Evolutionary conservation across 2,329 filamentous ascomycete genomes (phyloP), one percentile per base, ranked within the genome.

Genomic region (Paraphoma sp.): DNA sequence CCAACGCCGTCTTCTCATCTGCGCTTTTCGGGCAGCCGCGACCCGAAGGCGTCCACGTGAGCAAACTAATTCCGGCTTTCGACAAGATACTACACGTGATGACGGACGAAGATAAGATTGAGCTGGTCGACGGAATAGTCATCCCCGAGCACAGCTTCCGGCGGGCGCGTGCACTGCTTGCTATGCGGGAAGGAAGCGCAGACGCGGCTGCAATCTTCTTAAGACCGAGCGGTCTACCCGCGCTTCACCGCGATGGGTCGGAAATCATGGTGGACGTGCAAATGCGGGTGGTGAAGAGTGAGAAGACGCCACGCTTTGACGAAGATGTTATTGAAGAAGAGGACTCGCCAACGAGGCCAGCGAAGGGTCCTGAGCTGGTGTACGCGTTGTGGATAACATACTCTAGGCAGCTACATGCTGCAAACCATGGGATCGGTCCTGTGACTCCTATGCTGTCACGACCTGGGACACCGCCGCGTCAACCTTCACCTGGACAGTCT

Each of bases 341-440:
- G 45, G 72, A 79, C 57, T 73, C 28, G 70, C 73, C 47, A 69
- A 75, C 64, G n/a, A 70, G 80, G 8, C 82, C 85, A n/a, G 76
- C 83, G 10, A 76, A 81, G 79, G 14, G 54, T 30, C 60, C 68
- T 18, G 93, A 97, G 74, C 85, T 96, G 60, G 93, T 98, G 0
- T 98, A 93, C 79, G 95, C 95, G 10, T 80, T 99, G 30, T 99
- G 95, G 95, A 90, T 99, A 64, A 98, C 94, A 1, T 99, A 98
- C 74, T 98, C 94, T 16, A 86, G 93, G 60, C 92, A 97, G 70
- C 83, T 98, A 11, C 95, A 99, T 74, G 90, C 91, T 14, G 84
- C 87, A 38, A 87, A 87, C 58, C 81, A 84, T 50, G 81, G 83
- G 50, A 76, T 88, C 45, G 84, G 86, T n/a, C 81, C 84, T 17